Conservation (phyloP, 495 filamentous ascomycete species). For the Penicillium verhagenii region DNA sequence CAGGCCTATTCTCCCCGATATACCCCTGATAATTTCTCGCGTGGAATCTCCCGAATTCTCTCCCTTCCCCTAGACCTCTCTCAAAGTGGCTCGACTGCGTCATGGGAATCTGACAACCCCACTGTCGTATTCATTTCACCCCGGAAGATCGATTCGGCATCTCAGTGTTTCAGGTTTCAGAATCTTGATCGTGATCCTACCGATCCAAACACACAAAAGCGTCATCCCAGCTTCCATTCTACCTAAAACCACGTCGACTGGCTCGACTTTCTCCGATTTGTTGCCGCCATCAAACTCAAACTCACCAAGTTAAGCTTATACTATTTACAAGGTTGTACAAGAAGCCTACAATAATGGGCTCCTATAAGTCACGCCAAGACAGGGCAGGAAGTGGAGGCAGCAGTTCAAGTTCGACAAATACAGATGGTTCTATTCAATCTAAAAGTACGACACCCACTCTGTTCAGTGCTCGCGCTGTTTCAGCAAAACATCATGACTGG, state of each 20-base stretch:
- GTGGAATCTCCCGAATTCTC: background rate
- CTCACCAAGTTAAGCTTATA: background rate
- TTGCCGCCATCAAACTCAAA: too few species aligned
- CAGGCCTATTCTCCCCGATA: slow-evolving; percentile 7
- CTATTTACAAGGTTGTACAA: background rate
- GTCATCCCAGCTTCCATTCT: background rate
- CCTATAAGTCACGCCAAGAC: slow-evolving; percentile 34
- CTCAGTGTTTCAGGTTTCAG: background rate
- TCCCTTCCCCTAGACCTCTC: slow-evolving; percentile 6
- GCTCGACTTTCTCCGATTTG: too few species aligned
- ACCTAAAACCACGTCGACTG: too few species aligned
- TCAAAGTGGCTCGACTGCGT: slow-evolving; percentile 9
- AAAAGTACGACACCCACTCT: slow-evolving; percentile 68
- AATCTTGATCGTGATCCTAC: background rate
- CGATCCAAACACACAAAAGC: background rate
- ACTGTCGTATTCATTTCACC: background rate
- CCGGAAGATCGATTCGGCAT: background rate
- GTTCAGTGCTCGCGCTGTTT: slow-evolving; percentile 55
- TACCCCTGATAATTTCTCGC: slow-evolving; percentile 6
- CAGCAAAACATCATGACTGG: slow-evolving; percentile 5
- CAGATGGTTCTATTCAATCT: slow-evolving; percentile 62
- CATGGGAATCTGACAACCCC: slow-evolving; percentile 21
- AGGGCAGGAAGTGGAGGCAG: slow-evolving; percentile 26
- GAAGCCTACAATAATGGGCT: slow-evolving; percentile 28
- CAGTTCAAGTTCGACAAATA: slow-evolving; percentile 60